Evolutionary conservation across 208 protist genomes (phyloP).

Genomic region (Trichomonas tenax): DNA sequence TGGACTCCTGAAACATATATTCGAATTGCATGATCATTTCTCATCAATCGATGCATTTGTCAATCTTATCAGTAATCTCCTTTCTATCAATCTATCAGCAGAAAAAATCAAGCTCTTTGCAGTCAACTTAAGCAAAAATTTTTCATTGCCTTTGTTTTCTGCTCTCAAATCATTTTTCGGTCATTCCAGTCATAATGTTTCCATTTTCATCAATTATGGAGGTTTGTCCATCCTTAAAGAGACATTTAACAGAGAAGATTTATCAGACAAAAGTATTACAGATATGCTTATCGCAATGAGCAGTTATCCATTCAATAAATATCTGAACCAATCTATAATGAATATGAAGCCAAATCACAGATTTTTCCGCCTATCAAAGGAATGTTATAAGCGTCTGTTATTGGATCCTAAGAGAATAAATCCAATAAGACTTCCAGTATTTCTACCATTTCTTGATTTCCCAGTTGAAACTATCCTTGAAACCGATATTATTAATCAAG

Average conservation of each 20-base stretch:
- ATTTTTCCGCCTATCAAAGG: neutral
- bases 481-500: neutral
- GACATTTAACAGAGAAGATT: neutral
- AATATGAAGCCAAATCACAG: neutral
- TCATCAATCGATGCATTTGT: neutral
- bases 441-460: neutral
- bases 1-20: neutral
- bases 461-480: neutral
- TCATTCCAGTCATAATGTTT: neutral
- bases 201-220: neutral
- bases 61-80: neutral
- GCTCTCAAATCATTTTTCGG: neutral
- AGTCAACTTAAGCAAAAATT: neutral
- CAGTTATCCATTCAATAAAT: neutral
- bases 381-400: neutral
- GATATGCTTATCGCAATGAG: neutral
- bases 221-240: neutral
- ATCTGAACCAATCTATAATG: neutral
- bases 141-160: neutral
- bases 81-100: neutral
- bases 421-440: neutral
- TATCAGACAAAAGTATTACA: neutral
- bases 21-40: neutral
- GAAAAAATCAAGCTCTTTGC: neutral
- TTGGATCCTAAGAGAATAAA: neutral